These are phyloP conservation scores for Neurospora sp. DNA, from an alignment of 495 filamentous ascomycete genomes.

Conservation along the genomic window DNA sequence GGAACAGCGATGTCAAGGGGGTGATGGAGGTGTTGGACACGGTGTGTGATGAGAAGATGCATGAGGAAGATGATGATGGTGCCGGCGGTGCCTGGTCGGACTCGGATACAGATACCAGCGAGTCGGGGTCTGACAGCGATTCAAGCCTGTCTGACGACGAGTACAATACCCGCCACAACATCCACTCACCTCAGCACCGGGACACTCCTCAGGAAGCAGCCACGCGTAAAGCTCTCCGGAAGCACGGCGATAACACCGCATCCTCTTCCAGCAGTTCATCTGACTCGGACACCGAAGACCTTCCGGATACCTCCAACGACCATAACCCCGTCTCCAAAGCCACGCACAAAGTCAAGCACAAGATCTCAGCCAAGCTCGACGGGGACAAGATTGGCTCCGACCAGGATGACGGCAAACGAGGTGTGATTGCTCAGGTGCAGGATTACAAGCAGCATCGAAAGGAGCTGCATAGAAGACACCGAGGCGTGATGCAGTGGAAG, in stretches of 20 bases:
- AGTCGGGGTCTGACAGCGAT: constrained; percentile 11
- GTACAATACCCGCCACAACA: constrained; percentile 14
- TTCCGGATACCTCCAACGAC: neutral
- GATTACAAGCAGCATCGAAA: constrained; percentile 49
- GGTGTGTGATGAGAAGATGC: constrained; percentile 43
- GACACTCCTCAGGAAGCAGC: constrained; percentile 9
- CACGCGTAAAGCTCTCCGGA: constrained; percentile 16
- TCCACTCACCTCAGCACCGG: constrained; percentile 4
- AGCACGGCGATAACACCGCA: constrained; percentile 4
- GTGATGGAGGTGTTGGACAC: constrained; percentile 56
- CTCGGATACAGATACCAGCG: neutral
- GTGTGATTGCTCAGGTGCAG: constrained; percentile 31
- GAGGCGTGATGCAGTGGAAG: constrained; percentile 63
- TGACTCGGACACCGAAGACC: neutral
- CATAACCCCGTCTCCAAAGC: neutral
- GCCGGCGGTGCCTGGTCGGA: neutral
- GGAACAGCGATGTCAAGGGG: constrained; percentile 39
- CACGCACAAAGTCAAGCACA: neutral
- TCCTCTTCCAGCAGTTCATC: neutral
- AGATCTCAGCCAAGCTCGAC: constrained; percentile 8
- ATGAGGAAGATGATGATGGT: constrained; percentile 25
- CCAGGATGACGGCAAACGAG: constrained; percentile 31
- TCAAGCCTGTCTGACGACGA: neutral
- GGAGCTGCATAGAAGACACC: constrained; percentile 51
- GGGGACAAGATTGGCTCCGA: neutral